Evolutionary conservation across 2,329 filamentous ascomycete genomes (phyloP), one percentile per base, ranked within the genome.

Genomic region (Verticillium zaregamsianum): DNA sequence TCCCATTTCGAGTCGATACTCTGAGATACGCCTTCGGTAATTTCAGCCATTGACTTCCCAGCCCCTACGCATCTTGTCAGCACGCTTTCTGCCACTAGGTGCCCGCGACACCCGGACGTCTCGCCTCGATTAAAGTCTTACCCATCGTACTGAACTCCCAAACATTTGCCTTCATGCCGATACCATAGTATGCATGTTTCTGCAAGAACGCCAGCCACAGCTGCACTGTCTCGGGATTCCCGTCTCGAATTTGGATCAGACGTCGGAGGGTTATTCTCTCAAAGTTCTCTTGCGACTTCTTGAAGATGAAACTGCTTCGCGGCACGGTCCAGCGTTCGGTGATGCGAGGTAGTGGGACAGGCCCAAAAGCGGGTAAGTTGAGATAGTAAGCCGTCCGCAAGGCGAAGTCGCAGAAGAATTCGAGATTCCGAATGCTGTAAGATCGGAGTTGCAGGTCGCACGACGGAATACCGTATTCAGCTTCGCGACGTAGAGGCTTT

Each of bases 111-210:
- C 14, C 5, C 37, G 15, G 15, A 17, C 14, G 17, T 17, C 37
- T 40, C 37, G 15, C 37, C 14, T 20, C 15, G 33, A 33, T 28
- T 28, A 5, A 17, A 3, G 7, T 58, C 55, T 32, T 61, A 63
- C 90, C 89, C 63, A 93, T 73, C 62, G 85, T 84, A 70, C 90
- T 87, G 76, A 92, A 93, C 72, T 97, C 92, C 88, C 91, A 99
- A 58, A 98, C 85, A 74, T 99, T 97, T 59, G 95, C 95, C 83
- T 99, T 99, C 93, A 99, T 96, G 70, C 95, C 95, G 49, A 98
- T 89, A n/a, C 95, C 95, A 68, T 96, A 91, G 74, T 95, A 96
- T 52, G 93, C 91, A 73, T 97, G 90, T 77, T 96, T 96, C 71
- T 91, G 86, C 72, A 99, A 75, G 73, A 96, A 98, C 0, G 92